A percentile compares a stretch with the other conserved stretches of the same genome.
These are phyloP conservation scores for Hygrophorus russula DNA, from an alignment of 768 basidiomycete species.

Conservation along the genomic window DNA sequence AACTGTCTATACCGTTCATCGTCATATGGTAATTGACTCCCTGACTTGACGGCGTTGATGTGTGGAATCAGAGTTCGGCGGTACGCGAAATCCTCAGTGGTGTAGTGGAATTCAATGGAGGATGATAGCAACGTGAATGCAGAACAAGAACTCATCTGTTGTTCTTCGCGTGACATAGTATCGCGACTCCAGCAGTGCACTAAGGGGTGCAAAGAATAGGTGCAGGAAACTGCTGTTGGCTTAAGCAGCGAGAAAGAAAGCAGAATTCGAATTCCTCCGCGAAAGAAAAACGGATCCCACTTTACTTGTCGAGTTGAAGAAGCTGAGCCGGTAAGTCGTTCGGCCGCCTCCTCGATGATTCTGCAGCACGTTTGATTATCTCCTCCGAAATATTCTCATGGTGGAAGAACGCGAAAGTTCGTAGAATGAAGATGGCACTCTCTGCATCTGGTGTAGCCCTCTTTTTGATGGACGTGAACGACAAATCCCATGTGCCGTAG, in stretches of 20 bases:
- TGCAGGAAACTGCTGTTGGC: constrained; percentile 2
- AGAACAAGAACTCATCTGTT: not conserved
- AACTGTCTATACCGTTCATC: too few relatives aligned
- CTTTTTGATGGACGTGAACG: constrained; percentile 9
- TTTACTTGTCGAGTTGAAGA: not conserved
- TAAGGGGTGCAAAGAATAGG: constrained; percentile 9
- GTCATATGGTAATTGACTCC: too few relatives aligned
- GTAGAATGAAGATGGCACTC: constrained; percentile 10
- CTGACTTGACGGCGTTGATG: too few relatives aligned
- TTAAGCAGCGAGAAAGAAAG: constrained; percentile 12
- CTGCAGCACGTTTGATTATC: constrained; percentile 9
- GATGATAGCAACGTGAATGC: constrained; percentile 1
- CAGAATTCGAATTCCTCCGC: constrained; percentile 10
- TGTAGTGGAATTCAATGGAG: not conserved
- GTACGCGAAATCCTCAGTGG: not conserved
- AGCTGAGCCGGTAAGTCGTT: not conserved
- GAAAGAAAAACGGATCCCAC: constrained; percentile 10
- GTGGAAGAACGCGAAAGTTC: constrained; percentile 12
- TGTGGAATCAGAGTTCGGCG: constrained; percentile 1
- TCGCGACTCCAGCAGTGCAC: constrained; percentile 6
- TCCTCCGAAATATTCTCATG: constrained; percentile 9
- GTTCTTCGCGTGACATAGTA: not conserved
- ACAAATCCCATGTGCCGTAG: constrained; percentile 13
- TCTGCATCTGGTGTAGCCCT: constrained; percentile 4
- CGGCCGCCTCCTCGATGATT: not conserved